A percentile compares a stretch with the other conserved stretches of the same genome.
phyloP scores from a whole-genome alignment of 1,139 yeast species.

The Candida freyschussii region DNA sequence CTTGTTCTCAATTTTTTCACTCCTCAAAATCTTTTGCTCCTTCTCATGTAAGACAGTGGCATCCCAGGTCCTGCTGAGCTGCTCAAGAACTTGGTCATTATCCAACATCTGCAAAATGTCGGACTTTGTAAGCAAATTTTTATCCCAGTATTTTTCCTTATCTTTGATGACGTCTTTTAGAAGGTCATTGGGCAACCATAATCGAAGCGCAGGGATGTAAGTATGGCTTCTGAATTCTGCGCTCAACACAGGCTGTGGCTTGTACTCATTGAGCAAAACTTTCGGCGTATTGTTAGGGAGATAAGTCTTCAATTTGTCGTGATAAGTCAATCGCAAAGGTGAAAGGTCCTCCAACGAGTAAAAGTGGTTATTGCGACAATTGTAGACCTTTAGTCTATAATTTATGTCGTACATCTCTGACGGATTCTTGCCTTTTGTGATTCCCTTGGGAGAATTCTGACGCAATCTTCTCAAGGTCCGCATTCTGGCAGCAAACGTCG shows the following conservation, averaged over 20 bases:
- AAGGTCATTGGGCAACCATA: constrained; percentile 22
- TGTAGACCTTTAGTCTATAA: constrained; percentile 28
- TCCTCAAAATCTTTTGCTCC: constrained; percentile 10
- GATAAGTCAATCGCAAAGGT: constrained; percentile 40
- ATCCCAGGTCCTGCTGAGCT: constrained; percentile 10
- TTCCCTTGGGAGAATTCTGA: constrained; percentile 5
- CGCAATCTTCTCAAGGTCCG: constrained; percentile 26
- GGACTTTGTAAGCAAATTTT: constrained; percentile 5
- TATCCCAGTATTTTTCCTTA: constrained; percentile 2
- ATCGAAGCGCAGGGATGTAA: constrained; percentile 29
- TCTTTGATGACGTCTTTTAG: neutral
- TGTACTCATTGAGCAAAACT: constrained; percentile 40
- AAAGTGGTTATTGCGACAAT: constrained; percentile 50
- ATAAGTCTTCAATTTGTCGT: constrained; percentile 44
- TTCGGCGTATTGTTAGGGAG: constrained; percentile 37
- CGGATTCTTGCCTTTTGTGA: constrained; percentile 13
- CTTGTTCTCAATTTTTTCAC: constrained; percentile 5
- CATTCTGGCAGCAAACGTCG: constrained; percentile 45
- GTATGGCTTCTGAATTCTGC: constrained; percentile 28
- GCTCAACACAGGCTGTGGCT: constrained; percentile 16
- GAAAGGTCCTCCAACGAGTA: constrained; percentile 39
- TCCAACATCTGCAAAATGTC: constrained; percentile 11
- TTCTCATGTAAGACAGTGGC: constrained; percentile 15
- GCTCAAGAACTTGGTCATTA: constrained; percentile 7
- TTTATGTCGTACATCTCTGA: constrained; percentile 28